These are phyloP conservation scores for Poa annua DNA, from an alignment of 176 grass and related monocot species.

Conservation along the genomic window DNA sequence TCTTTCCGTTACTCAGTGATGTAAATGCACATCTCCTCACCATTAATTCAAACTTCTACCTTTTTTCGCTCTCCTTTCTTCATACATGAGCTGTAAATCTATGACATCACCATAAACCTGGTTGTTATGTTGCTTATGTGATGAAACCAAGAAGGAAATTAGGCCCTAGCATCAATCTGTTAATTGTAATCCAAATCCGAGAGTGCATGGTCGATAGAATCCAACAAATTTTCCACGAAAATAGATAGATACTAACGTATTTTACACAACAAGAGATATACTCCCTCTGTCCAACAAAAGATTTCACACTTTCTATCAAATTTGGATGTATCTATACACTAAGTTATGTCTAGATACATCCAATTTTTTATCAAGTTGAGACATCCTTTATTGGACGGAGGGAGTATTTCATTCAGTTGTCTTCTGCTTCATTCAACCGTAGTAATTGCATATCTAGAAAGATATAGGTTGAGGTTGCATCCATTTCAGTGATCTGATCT, in stretches of 20 bases:
- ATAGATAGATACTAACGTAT: not conserved
- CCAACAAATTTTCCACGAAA: not conserved
- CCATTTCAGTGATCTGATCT: not conserved
- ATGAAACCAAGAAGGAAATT: not conserved
- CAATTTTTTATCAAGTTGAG: too few species aligned
- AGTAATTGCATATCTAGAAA: not conserved
- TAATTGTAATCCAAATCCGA: not conserved
- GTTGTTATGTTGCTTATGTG: not conserved
- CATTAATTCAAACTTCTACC: conserved; percentile 23
- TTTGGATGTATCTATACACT: too few species aligned
- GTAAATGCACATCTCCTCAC: conserved; percentile 45
- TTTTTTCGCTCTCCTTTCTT: not conserved
- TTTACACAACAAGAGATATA: not conserved
- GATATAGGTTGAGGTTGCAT: not conserved
- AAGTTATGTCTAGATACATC: too few species aligned
- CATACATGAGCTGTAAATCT: too few species aligned
- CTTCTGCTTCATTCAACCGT: not conserved
- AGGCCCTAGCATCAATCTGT: not conserved
- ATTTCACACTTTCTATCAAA: too few species aligned
- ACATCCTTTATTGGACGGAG: too few species aligned
- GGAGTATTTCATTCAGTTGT: not conserved
- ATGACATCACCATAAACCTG: too few species aligned
- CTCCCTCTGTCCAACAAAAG: too few species aligned
- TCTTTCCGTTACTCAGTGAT: conserved; percentile 26
- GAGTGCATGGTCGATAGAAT: not conserved